Evolutionary conservation across 768 basidiomycete species (phyloP).

Genomic region (Tricholoma matsutake): DNA sequence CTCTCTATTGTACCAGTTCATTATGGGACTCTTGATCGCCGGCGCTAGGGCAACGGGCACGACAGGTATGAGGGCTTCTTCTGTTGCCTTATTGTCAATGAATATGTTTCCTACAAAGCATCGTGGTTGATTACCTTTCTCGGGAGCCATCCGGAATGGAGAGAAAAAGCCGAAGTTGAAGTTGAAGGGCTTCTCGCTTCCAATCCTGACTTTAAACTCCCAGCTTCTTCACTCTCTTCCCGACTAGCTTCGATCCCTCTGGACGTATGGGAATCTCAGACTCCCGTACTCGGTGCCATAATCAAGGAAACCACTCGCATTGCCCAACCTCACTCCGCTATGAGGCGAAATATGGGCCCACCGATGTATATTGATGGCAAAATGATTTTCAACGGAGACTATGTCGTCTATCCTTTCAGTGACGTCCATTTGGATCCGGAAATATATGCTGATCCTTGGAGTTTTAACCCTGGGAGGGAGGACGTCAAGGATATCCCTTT

Average conservation of each 20-base stretch:
- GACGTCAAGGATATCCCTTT: conserved; percentile 45
- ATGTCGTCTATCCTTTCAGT: conserved; percentile 77
- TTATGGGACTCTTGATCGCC: conserved; percentile 78
- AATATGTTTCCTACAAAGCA: conserved; percentile 31
- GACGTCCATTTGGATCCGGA: conserved; percentile 72
- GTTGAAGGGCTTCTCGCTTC: conserved; percentile 50
- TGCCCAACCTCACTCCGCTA: conserved; percentile 77
- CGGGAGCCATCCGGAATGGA: conserved; percentile 65
- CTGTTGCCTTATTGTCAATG: neutral
- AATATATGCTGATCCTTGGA: conserved; percentile 76
- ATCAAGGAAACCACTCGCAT: conserved; percentile 76
- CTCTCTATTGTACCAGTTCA: conserved; percentile 47
- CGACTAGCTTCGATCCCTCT: conserved; percentile 61
- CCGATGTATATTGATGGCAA: conserved; percentile 68
- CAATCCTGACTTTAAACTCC: conserved; percentile 30
- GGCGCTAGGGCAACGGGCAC: conserved; percentile 81
- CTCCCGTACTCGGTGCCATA: conserved; percentile 68
- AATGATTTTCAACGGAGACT: conserved; percentile 68
- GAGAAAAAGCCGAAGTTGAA: conserved; percentile 56
- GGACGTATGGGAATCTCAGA: conserved; percentile 65
- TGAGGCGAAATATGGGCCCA: conserved; percentile 77
- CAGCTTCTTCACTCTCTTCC: conserved; percentile 32
- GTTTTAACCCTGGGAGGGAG: conserved; percentile 63
- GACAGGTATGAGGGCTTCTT: conserved; percentile 43
- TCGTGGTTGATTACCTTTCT: conserved; percentile 77